Evolutionary conservation across 1,139 yeast genomes (phyloP).

Genomic region (Candida freyschussii): DNA sequence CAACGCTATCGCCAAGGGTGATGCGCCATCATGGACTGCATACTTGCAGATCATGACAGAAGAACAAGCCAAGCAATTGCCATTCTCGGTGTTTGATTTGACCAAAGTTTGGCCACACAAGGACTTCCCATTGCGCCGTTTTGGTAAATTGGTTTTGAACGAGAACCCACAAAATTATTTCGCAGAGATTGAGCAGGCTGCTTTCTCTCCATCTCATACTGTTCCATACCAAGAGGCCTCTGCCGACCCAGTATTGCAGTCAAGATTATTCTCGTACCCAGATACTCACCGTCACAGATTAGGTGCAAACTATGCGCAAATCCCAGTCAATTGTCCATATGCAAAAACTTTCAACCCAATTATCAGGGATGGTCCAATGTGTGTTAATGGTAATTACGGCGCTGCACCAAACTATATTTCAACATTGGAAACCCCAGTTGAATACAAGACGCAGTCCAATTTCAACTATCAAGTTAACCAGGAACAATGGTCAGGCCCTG

Average conservation of each 20-base stretch:
- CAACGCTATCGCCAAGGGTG: slow-evolving; percentile 55
- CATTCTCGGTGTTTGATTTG: slow-evolving; percentile 64
- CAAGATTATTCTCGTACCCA: slow-evolving; percentile 53
- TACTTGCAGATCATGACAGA: slow-evolving; percentile 66
- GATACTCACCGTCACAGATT: slow-evolving; percentile 61
- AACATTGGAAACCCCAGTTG: slow-evolving; percentile 37
- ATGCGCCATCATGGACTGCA: slow-evolving; percentile 58
- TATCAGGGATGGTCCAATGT: slow-evolving; percentile 86
- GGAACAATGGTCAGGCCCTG: slow-evolving; percentile 87
- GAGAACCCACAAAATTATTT: slow-evolving; percentile 54
- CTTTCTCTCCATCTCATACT: slow-evolving; percentile 55
- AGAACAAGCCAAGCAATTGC: slow-evolving; percentile 54
- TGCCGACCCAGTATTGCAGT: slow-evolving; percentile 56
- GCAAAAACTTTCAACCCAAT: slow-evolving; percentile 53
- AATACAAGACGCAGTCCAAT: slow-evolving; percentile 43
- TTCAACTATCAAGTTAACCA: slow-evolving; percentile 51
- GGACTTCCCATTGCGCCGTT: slow-evolving; percentile 53
- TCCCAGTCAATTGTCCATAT: slow-evolving; percentile 64
- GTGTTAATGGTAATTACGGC: slow-evolving; percentile 82
- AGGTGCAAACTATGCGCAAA: slow-evolving; percentile 59
- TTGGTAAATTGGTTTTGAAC: slow-evolving; percentile 50
- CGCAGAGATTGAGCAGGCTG: slow-evolving; percentile 58
- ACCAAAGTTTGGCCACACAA: slow-evolving; percentile 62
- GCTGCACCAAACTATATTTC: slow-evolving; percentile 75
- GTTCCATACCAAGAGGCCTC: slow-evolving; percentile 58